Conservation (phyloP, 2,329 filamentous ascomycete species). For the Fusarium nisikadoi region DNA sequence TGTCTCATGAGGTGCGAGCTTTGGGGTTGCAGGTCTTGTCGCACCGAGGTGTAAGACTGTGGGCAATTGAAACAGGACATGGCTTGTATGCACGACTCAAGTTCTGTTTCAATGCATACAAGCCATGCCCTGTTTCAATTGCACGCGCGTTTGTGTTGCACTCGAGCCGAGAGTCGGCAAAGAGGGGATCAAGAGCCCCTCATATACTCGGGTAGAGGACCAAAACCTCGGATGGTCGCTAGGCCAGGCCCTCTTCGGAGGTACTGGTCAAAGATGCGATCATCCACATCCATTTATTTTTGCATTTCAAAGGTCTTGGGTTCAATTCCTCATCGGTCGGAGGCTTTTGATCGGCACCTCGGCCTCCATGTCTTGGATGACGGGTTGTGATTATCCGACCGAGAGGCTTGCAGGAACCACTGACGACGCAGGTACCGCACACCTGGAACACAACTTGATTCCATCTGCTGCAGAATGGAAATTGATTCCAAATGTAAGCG, state of each 20-base stretch:
- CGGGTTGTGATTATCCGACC: background rate
- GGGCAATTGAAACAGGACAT: background rate
- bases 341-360: background rate
- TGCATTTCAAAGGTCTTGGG: background rate
- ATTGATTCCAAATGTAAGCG: constrained; percentile 33
- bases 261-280: constrained; percentile 26
- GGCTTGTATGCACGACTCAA: background rate
- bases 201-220: background rate
- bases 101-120: too few species aligned
- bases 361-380: background rate
- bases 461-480: constrained; percentile 13
- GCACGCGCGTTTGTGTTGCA: background rate
- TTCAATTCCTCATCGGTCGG: background rate
- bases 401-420: background rate
- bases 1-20: background rate
- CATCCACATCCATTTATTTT: constrained; percentile 9
- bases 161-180: background rate
- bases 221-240: constrained; percentile 6
- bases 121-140: too few species aligned
- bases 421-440: constrained; percentile 15
- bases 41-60: background rate
- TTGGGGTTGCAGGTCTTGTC: background rate
- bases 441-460: constrained; percentile 9
- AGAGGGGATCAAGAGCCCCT: background rate
- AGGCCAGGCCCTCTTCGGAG: constrained; percentile 12